Conservation (phyloP, 768 basidiomycete genomes). For the Pisolithus albus region DNA sequence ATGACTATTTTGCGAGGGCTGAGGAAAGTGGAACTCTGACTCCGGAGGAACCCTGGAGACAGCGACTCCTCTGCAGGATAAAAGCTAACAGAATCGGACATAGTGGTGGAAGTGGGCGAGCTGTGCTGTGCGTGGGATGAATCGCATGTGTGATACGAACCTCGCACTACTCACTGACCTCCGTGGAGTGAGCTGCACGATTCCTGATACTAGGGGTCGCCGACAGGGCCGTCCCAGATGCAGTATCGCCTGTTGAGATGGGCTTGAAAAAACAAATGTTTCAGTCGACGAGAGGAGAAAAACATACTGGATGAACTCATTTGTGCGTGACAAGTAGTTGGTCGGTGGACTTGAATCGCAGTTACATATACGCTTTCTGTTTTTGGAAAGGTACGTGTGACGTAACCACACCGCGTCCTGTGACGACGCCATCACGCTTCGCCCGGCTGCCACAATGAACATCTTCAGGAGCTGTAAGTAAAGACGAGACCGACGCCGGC, state of each 20-base stretch:
- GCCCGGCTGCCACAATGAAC: slow-evolving; percentile 51
- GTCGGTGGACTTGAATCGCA: no score
- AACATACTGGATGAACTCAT: neutral
- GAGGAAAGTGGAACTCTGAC: slow-evolving; percentile 17
- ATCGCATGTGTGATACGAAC: neutral
- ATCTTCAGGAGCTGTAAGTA: slow-evolving; percentile 75
- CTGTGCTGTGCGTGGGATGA: slow-evolving; percentile 7
- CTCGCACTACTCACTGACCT: slow-evolving; percentile 7
- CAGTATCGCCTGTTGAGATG: slow-evolving; percentile 1
- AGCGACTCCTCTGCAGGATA: slow-evolving; percentile 12
- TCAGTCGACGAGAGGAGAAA: neutral
- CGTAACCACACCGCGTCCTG: slow-evolving; percentile 20
- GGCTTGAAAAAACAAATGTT: neutral
- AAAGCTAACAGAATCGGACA: slow-evolving; percentile 24
- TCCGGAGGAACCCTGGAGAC: slow-evolving; percentile 8
- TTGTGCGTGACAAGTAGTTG: no score
- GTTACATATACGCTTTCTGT: neutral
- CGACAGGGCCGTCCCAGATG: slow-evolving; percentile 1
- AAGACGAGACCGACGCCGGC: slow-evolving; percentile 3
- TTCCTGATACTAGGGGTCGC: slow-evolving; percentile 10
- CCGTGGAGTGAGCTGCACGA: slow-evolving; percentile 8
- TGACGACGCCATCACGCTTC: slow-evolving; percentile 10
- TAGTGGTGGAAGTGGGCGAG: slow-evolving; percentile 27
- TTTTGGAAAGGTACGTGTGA: slow-evolving; percentile 13
- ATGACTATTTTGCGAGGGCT: slow-evolving; percentile 37